phyloP scores from a whole-genome alignment of 2,329 filamentous ascomycete genomes.

The Colletotrichum tropicicola region DNA sequence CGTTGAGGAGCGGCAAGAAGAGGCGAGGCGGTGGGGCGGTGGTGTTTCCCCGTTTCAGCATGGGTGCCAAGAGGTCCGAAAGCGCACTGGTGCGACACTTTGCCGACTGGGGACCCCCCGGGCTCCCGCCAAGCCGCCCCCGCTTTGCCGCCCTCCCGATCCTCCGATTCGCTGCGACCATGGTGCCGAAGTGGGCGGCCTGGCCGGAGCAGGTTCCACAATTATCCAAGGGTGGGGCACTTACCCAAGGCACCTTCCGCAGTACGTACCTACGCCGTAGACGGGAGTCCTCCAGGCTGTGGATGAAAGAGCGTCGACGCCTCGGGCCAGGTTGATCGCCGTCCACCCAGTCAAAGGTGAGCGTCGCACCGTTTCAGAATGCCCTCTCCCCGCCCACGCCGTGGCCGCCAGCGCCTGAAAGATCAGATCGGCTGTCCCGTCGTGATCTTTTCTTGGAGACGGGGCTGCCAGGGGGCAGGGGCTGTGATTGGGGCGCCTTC shows the following conservation, averaged over 20 bases:
- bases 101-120: not conserved
- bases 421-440: constrained; percentile 5
- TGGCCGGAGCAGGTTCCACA: not conserved
- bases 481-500: not conserved
- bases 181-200: constrained; percentile 18
- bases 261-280: no score
- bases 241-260: no score
- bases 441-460: constrained; percentile 25
- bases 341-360: not conserved
- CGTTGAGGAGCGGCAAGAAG: not conserved
- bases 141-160: not conserved
- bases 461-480: constrained; percentile 1
- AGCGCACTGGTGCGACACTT: constrained; percentile 18
- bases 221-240: not conserved
- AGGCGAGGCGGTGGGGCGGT: not conserved
- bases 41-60: constrained; percentile 27
- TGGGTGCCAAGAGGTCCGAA: constrained; percentile 19
- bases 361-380: constrained; percentile 15
- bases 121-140: constrained; percentile 2
- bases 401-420: constrained; percentile 7
- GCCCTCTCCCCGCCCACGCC: constrained; percentile 4
- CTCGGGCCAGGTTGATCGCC: constrained; percentile 1
- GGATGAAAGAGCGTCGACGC: not conserved
- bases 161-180: constrained; percentile 1
- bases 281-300: no score